Conservation (phyloP, 768 basidiomycete species). For the Suillus ampliporus region DNA sequence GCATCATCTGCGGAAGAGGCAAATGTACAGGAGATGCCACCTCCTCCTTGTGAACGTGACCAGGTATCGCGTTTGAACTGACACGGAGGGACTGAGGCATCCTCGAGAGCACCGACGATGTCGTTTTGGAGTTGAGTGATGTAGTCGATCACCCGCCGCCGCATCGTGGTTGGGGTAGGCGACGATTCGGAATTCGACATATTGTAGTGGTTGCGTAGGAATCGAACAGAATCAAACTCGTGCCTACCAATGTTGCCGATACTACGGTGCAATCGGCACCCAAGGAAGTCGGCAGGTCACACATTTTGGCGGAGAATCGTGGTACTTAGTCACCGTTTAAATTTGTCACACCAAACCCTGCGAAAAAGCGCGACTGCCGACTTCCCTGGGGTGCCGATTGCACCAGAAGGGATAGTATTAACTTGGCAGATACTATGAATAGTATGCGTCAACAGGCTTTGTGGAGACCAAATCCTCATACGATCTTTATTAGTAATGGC, state of each 20-base stretch:
- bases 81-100: conserved; percentile 9
- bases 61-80: conserved; percentile 25
- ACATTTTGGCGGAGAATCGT: too few species aligned
- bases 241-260: background rate
- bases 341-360: too few species aligned
- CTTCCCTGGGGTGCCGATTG: too few species aligned
- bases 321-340: too few species aligned
- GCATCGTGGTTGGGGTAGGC: background rate
- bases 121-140: conserved; percentile 24
- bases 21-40: conserved; percentile 26
- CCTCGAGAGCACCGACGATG: conserved; percentile 29
- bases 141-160: conserved; percentile 1
- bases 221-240: background rate
- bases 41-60: conserved; percentile 25
- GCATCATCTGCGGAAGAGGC: conserved; percentile 1
- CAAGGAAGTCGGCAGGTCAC: too few species aligned
- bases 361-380: too few species aligned
- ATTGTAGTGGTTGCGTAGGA: background rate
- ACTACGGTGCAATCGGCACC: too few species aligned
- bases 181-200: background rate
- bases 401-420: too few species aligned
- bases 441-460: too few species aligned
- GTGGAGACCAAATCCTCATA: too few species aligned
- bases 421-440: too few species aligned
- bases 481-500: background rate